A percentile compares a stretch with the other conserved stretches of the same genome.
phyloP scores from a whole-genome alignment of 2,329 filamentous ascomycete species.

The Xylariaceae sp. region DNA sequence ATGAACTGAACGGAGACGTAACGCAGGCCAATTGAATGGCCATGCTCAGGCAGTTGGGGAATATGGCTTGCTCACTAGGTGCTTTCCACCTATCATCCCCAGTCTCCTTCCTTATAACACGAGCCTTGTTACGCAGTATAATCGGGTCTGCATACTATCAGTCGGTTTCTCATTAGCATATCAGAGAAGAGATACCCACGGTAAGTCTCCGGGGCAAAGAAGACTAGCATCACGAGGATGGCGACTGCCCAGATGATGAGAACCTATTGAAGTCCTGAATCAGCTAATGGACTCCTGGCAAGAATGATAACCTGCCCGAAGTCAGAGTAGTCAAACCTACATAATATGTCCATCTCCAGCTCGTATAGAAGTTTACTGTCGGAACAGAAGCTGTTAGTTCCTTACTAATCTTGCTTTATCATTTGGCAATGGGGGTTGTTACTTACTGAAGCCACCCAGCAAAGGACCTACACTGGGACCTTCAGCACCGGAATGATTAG shows the following conservation, averaged over 20 bases:
- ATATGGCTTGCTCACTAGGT: slow-evolving; percentile 42
- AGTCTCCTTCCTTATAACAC: slow-evolving; percentile 64
- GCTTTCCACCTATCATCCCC: slow-evolving; percentile 74
- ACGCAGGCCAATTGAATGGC: background rate
- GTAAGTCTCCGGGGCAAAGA: slow-evolving; percentile 85
- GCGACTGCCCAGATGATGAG: slow-evolving; percentile 75
- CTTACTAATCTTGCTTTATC: background rate
- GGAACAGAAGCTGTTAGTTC: background rate
- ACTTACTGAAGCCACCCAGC: slow-evolving; percentile 64
- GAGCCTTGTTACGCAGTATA: slow-evolving; percentile 68
- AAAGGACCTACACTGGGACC: slow-evolving; percentile 57
- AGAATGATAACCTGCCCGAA: background rate
- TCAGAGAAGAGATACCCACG: slow-evolving; percentile 39
- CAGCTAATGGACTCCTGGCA: background rate
- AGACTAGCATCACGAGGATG: slow-evolving; percentile 58
- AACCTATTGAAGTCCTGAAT: slow-evolving; percentile 36
- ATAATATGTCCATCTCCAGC: slow-evolving; percentile 83
- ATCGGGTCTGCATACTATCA: slow-evolving; percentile 49
- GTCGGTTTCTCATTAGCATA: background rate
- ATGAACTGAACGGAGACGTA: background rate
- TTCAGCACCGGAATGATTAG: slow-evolving; percentile 13
- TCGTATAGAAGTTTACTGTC: slow-evolving; percentile 61
- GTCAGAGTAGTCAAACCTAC: slow-evolving; percentile 24
- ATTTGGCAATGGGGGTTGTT: background rate
- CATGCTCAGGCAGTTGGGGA: background rate